Base-by-base conservation (phyloP, 2,329 filamentous ascomycete genomes). In the Neodidymelliopsis sp. region DNA sequence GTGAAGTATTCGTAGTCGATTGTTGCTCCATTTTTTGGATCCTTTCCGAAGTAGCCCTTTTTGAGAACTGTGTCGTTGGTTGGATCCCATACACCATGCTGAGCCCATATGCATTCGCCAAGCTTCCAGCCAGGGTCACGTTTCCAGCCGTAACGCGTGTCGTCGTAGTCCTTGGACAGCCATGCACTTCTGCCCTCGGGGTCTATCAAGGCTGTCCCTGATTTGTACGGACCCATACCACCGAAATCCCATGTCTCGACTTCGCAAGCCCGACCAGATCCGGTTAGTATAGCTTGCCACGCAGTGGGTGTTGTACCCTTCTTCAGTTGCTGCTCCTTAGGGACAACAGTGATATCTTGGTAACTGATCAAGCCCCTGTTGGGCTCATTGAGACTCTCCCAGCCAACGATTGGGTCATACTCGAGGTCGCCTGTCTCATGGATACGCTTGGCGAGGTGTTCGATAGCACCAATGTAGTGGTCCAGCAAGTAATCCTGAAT, bases 381-480 rank as follows among this genome's bases (percentile, higher is more conserved):
- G 1, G 94, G 94, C 74, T 99, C 94, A 67, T 99, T 99, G 73
- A 97, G 79, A 65, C 86, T 96, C 77, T 99, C 94, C 89, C 93
- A 99, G 2, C 94, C 94, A 61, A 97, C 88, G 5, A 99, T 86
- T 22, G 94, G 85, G 16, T 92, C 86, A 56, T 94, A 83, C 67
- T 95, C 89, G 10, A 99, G 79, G 68, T 91, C 92, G 0, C 91
- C 92, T 1, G 94, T 92, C 62, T 97, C 91, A 49, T 91, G 86
- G 58, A 99, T 95, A 49, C 89, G 84, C 68, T 84, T 82, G 0
- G 92, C 93, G 6, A 99, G 80, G 69, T 96, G 89, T 15, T 83
- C 84, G 59, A 89, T 89, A 13, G 95, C 91, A 23, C 77, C 80
- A 54, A 96, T 80, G 58, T 92, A 97, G 71, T 97, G 95, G 23